Conservation (phyloP, 768 basidiomycete species). For the Suillus clintonianus region DNA sequence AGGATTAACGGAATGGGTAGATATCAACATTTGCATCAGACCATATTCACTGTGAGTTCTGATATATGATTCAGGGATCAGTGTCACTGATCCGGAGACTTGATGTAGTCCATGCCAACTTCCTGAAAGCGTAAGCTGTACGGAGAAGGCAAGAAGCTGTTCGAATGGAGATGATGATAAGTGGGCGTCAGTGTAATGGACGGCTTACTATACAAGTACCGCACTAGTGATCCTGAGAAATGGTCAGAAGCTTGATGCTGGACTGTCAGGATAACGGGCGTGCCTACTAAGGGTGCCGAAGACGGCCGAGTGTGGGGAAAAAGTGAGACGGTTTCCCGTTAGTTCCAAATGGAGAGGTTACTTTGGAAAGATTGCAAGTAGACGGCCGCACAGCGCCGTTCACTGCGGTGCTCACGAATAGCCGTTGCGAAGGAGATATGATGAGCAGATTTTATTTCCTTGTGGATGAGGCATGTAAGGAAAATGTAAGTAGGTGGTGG, state of each 20-base stretch:
- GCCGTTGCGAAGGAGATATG: not conserved
- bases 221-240: not conserved
- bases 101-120: constrained; percentile 78
- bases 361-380: not conserved
- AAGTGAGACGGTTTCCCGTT: not conserved
- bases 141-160: not conserved
- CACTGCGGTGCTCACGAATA: too few species aligned
- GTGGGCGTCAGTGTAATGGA: not conserved
- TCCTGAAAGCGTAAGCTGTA: constrained; percentile 64
- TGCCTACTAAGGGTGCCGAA: not conserved
- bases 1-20: constrained; percentile 37
- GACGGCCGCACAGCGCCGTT: too few species aligned
- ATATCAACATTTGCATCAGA: constrained; percentile 89
- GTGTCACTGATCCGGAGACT: constrained; percentile 14
- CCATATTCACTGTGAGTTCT: constrained; percentile 79
- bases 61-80: constrained; percentile 1
- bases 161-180: not conserved
- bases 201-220: not conserved
- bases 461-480: too few species aligned
- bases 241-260: not conserved
- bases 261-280: too few species aligned
- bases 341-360: not conserved
- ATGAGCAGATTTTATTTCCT: not conserved
- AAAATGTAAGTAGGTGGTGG: too few species aligned
- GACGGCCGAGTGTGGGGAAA: not conserved